These are phyloP conservation scores for Rosa persica DNA, from an alignment of 306 rosid genomes.

Conservation along the genomic window DNA sequence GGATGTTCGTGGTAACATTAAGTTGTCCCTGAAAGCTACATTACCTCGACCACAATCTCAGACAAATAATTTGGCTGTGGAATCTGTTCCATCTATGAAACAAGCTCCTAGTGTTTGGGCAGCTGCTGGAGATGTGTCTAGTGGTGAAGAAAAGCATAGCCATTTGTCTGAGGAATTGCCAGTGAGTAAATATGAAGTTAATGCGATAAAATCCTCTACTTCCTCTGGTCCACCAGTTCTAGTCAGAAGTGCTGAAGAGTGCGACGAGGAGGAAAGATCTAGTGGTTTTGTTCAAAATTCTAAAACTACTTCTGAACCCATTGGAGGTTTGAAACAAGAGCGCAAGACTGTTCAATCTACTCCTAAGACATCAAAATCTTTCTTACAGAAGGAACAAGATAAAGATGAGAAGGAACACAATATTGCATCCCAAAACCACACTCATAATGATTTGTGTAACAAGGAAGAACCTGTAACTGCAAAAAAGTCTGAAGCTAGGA, in stretches of 20 bases:
- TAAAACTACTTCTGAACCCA: constrained; percentile 21
- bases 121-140: constrained; percentile 37
- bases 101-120: constrained; percentile 47
- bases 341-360: constrained; percentile 20
- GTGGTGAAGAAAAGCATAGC: constrained; percentile 35
- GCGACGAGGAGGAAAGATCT: constrained; percentile 79
- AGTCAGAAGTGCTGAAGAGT: constrained; percentile 81
- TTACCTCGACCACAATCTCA: constrained; percentile 30
- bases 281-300: constrained; percentile 39
- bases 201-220: constrained; percentile 32
- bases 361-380: constrained; percentile 37
- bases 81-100: constrained; percentile 40
- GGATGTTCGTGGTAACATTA: constrained; percentile 92
- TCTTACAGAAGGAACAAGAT: constrained; percentile 26
- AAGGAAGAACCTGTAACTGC: constrained; percentile 31
- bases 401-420: constrained; percentile 8
- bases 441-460: constrained; percentile 28
- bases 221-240: constrained; percentile 57
- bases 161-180: constrained; percentile 37
- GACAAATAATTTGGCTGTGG: constrained; percentile 33
- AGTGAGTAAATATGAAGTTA: constrained; percentile 33
- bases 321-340: constrained; percentile 29
- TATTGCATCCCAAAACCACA: not conserved
- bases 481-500: constrained; percentile 62
- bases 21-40: constrained; percentile 84